Conservation (phyloP, 208 protist species). For the Trichomonas tenax region DNA sequence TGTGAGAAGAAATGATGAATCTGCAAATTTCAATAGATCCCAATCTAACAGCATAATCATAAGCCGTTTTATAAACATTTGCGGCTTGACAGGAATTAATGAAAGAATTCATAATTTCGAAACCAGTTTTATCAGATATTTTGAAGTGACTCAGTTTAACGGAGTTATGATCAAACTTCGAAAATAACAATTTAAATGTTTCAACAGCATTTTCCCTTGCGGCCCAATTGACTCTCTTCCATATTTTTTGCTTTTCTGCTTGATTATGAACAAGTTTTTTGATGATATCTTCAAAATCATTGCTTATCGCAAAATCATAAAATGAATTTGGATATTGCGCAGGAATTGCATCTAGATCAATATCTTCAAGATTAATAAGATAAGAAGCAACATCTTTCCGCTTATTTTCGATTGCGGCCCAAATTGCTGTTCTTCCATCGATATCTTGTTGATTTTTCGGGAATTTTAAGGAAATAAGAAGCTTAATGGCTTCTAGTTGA, state of each 20-base stretch:
- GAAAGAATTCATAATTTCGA: neutral
- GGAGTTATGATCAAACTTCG: neutral
- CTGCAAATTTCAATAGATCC: neutral
- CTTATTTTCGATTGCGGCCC: neutral
- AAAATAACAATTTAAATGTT: neutral
- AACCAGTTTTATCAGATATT: neutral
- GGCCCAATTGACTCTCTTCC: neutral
- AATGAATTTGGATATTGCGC: neutral
- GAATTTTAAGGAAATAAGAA: neutral
- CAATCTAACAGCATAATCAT: neutral
- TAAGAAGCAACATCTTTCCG: neutral
- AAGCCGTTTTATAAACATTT: neutral
- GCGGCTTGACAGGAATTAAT: neutral
- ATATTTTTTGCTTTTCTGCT: neutral
- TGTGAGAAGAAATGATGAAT: neutral
- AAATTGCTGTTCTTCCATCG: neutral
- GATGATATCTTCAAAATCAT: neutral
- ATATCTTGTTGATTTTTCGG: neutral
- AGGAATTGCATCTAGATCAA: neutral
- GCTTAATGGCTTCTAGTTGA: too few relatives aligned
- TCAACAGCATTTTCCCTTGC: neutral
- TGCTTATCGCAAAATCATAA: neutral
- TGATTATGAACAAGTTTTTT: neutral
- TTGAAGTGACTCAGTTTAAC: neutral
- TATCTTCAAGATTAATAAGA: neutral